Evolutionary conservation across 345 rosid species (phyloP), one percentile per base, ranked within the genome.

Genomic region (Brassica juncea): DNA sequence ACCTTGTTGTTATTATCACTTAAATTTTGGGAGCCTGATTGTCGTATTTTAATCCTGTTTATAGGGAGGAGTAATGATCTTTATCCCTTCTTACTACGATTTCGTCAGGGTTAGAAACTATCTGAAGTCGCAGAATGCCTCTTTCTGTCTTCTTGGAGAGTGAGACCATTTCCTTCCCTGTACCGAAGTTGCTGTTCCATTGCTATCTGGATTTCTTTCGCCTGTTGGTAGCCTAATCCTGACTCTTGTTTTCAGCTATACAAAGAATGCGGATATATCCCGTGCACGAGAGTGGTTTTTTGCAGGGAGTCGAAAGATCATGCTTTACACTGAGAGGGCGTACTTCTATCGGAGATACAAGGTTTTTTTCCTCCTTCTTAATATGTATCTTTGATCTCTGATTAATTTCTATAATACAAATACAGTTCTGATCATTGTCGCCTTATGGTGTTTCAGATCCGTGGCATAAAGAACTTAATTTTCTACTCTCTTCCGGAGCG

Each of bases 131-230:
- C 99, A 93, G 82, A 86, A 87, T 80, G 90, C 99, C 74, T 91
- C 98, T 49, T 91, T 93, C 84, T 95, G 98, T 77, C 87, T 85
- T 32, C 85, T 95, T 80, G 92, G 91, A 71, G 99, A 95, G 98
- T 95, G 79, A 89, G 98, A 39, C 15, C 44, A 76, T 23, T 69
- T 71, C 44, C 49, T 62, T 27, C 9, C 35, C 25, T 71, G 57
- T 58, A 49, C 12, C 25, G 34, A 58, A 55, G 54, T 70, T 25
- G 2, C 66, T 69, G 58, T 6, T 23, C 19, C 66, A 8, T 31
- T 71, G 25, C 39, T 60, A 63, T 67, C 67, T 70, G 54, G 61
- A 14, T 78, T 19, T 7, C 37, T 55, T 73, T 74, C 37, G 71
- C 19, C 2, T 16, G 15, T 71, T 9, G 71, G 39, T 71, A 71